Evolutionary conservation across 345 rosid genomes (phyloP).

Genomic region (Acer campestre): DNA sequence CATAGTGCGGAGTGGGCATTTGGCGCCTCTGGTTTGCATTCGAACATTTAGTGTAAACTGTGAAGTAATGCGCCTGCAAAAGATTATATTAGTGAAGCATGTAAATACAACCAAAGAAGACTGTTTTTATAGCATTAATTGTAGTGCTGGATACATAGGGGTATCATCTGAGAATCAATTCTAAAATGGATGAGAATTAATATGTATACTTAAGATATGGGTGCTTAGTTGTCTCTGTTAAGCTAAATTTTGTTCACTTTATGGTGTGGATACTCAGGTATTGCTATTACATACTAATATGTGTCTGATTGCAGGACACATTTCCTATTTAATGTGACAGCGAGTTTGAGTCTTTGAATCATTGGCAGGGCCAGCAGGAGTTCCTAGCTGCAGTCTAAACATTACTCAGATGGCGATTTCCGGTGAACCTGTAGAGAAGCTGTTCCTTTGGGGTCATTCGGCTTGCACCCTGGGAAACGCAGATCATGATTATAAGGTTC

Average conservation of each 20-base stretch:
- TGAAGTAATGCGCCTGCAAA: background rate
- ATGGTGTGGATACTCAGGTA: slow-evolving; percentile 24
- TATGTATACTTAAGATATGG: background rate
- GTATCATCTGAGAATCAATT: background rate
- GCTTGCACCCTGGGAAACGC: slow-evolving; percentile 48
- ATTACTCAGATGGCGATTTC: slow-evolving; percentile 38
- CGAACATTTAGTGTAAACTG: background rate
- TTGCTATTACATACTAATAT: slow-evolving; percentile 28
- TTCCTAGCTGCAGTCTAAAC: slow-evolving; percentile 37
- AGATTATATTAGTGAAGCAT: background rate
- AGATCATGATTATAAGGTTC: slow-evolving; percentile 31
- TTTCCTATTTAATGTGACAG: slow-evolving; percentile 58
- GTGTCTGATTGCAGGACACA: slow-evolving; percentile 62
- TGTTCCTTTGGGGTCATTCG: slow-evolving; percentile 91
- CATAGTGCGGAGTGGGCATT: background rate
- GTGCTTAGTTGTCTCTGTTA: too few relatives aligned
- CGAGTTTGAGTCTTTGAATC: slow-evolving; percentile 70
- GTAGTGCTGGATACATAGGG: background rate
- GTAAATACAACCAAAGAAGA: background rate
- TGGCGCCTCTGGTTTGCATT: too few relatives aligned
- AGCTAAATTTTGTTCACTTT: background rate
- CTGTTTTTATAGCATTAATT: background rate
- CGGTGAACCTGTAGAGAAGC: slow-evolving; percentile 78
- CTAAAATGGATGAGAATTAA: too few relatives aligned
- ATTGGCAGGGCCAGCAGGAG: slow-evolving; percentile 66